These are phyloP conservation scores for Botrytis tulipae DNA, from an alignment of 2,329 filamentous ascomycete genomes.

Conservation along the genomic window DNA sequence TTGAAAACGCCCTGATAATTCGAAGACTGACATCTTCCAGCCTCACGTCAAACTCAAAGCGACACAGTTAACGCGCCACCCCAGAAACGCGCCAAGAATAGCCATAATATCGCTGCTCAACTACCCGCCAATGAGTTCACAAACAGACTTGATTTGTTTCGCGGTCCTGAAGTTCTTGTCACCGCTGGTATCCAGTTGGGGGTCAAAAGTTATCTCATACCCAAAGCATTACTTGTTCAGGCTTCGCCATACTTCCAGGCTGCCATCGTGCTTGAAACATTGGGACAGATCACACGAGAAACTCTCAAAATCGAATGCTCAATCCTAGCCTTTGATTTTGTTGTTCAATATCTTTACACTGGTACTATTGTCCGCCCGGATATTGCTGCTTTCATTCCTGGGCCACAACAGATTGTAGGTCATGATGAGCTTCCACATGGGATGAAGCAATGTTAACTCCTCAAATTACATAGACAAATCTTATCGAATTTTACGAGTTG, in stretches of 20 bases:
- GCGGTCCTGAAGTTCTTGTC: constrained; percentile 17
- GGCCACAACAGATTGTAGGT: constrained; percentile 17
- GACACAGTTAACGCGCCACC: not conserved
- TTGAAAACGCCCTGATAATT: not conserved
- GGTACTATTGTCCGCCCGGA: not conserved
- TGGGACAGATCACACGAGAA: constrained; percentile 13
- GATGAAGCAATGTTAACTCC: not conserved
- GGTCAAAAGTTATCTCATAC: not conserved
- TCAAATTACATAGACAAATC: not conserved
- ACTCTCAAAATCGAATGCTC: constrained; percentile 13
- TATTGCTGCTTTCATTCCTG: not conserved
- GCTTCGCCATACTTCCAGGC: constrained; percentile 22
- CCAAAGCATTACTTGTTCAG: constrained; percentile 22
- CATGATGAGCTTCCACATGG: not conserved
- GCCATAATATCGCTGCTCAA: not conserved
- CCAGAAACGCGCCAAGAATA: not conserved
- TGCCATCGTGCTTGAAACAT: constrained; percentile 12
- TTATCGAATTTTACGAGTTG: not conserved
- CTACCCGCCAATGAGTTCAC: not conserved
- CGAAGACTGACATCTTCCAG: not conserved
- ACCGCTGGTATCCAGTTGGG: not conserved
- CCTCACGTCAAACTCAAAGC: not conserved
- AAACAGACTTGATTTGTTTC: constrained; percentile 5
- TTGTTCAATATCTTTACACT: constrained; percentile 25
- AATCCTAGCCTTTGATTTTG: constrained; percentile 18